Base-by-base conservation (phyloP, 495 filamentous ascomycete species). In the Cercophora samala region DNA sequence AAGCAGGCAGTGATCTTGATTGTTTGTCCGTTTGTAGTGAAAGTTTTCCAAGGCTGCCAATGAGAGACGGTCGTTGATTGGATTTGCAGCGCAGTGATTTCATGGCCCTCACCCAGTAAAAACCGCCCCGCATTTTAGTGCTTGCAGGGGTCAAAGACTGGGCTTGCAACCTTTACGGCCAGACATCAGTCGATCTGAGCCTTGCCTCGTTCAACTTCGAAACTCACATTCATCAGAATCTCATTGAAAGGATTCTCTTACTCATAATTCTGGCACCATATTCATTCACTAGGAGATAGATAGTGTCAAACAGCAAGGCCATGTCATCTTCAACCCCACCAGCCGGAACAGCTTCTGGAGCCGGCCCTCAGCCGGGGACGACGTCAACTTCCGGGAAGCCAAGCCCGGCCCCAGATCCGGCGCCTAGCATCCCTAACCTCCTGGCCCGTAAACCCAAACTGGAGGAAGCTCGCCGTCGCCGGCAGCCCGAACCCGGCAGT, bases 391-490 rank as follows among this genome's bases (percentile, higher is more conserved):
- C 37, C 9, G 37, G 37, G 37, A 60, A 56, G 54, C 54, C 58
- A 60, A 60, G 21, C 24, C 58, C 58, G 58, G 17, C 23, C 15
- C n/a, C 52, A 59, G n/a, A 18, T 23, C 60, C 68, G 52, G 51
- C 42, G 58, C 42, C 21, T 18, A 66, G 23, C 19, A 87, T 88
- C 64, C 81, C 88, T 24, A 85, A 87, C 72, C 78, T 88, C 13
- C 53, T 9, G 6, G 81, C 87, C 66, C 87, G 83, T 63, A 83
- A 92, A 23, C 88, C 89, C n/a, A 88, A 88, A 67, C 80, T 93
- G 3, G 84, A 88, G 64, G 86, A 90, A 25, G 9, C 37, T 17
- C 37, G 37, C 37, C 87, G 87, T 61, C 80, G 83, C 63, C 83
- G 84, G 69, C 82, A 83, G 46, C 73, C 80, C n/a, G 77, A 83